Base-by-base conservation (phyloP, 208 protist species). In the Crithidia sp. region DNA sequence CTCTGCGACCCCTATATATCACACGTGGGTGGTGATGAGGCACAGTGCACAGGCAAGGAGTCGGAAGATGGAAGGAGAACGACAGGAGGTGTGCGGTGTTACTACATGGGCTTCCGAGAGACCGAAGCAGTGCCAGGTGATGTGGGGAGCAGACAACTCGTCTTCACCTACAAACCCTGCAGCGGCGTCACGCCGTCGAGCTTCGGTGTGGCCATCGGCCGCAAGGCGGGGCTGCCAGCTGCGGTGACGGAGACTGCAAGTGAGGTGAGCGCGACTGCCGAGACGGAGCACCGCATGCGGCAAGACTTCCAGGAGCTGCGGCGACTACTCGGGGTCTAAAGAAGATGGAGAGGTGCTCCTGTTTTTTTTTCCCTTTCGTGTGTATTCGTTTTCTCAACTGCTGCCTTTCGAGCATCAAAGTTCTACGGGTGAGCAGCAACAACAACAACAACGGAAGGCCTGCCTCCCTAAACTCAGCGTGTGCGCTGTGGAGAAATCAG, bases 131-230 rank as follows among this genome's bases (percentile, higher is more conserved):
- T 4, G 17, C 59, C 71, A 12, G 53, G 28, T 4, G 71, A 74
- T 9, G 74, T 45, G 3, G 68, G 50, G n/a, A 54, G 61, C 40
- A 39, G 28, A 47, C 62, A 72, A 41, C 59, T 97, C 13, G 55
- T 95, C 10, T 96, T 97, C 75, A 92, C 90, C 13, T 98, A 97
- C 81, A 85, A 94, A 69, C 89, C 92, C 17, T 83, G 70, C 54
- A 76, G 57, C 5, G 95, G 95, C 16, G 88, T 97, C 12, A 93
- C 91, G 39, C 88, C 89, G 45, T 96, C 90, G 37, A 97, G 91
- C 63, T 98, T 97, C 78, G 95, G 95, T 55, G 91, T 98, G 54
- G 86, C 93, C 12, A 88, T 98, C 0, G 95, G 92, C n/a, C 61
- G 69, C 16, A 90, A 95, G 75, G 91, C 94, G 0, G 89, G 90